These are phyloP conservation scores for Aspergillus taichungensis DNA, from an alignment of 495 filamentous ascomycete genomes.

Conservation along the genomic window DNA sequence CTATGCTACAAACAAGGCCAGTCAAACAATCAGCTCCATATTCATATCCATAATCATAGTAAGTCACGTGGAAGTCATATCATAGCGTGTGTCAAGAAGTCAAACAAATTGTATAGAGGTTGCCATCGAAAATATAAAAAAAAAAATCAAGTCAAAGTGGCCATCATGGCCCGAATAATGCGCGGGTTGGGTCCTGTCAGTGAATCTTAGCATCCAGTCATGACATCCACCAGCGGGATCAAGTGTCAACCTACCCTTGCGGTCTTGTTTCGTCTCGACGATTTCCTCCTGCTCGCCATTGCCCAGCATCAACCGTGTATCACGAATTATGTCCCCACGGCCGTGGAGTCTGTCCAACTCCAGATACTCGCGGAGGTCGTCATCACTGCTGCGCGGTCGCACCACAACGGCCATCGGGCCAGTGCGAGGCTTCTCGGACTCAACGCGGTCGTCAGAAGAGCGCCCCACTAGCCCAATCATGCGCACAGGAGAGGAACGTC, in stretches of 20 bases:
- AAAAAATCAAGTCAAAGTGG: conserved; percentile 56
- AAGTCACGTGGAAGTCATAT: too few species aligned
- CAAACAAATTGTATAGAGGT: conserved; percentile 6
- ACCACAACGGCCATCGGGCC: conserved; percentile 49
- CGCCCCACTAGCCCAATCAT: conserved; percentile 13
- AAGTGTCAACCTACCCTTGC: conserved; percentile 77
- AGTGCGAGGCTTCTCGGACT: conserved; percentile 39
- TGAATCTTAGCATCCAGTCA: conserved; percentile 11
- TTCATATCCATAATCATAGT: too few species aligned
- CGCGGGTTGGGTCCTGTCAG: conserved; percentile 48
- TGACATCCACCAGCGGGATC: conserved; percentile 36
- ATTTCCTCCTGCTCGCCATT: conserved; percentile 44
- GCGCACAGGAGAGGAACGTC: conserved; percentile 22
- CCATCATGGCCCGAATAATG: conserved; percentile 64
- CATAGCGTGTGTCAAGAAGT: background rate
- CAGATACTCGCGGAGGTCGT: conserved; percentile 52
- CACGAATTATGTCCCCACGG: conserved; percentile 33
- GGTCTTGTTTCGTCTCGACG: conserved; percentile 67
- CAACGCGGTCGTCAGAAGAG: conserved; percentile 22
- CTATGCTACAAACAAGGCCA: too few species aligned
- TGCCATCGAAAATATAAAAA: background rate
- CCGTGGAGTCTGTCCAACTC: conserved; percentile 32
- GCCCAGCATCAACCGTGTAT: conserved; percentile 30
- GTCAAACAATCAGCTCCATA: too few species aligned
- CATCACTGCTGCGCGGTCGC: conserved; percentile 40